These are phyloP conservation scores for Fusarium sp. DNA, from an alignment of 2,329 filamentous ascomycete genomes.

Conservation along the genomic window DNA sequence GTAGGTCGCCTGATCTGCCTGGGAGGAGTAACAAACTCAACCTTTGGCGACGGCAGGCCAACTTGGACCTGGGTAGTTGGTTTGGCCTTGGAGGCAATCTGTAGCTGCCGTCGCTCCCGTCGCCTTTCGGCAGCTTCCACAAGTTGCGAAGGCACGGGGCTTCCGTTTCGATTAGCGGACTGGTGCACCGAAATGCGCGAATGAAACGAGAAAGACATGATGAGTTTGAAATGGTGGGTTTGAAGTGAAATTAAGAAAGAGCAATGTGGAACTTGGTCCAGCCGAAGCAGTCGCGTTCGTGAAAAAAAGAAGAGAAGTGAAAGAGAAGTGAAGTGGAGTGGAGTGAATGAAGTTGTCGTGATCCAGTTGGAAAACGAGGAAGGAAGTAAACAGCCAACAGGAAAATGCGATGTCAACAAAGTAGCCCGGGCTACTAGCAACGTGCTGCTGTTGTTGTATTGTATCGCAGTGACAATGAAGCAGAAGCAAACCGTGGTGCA, in stretches of 20 bases:
- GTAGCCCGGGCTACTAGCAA: not conserved
- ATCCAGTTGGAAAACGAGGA: not conserved
- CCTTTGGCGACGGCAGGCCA: not conserved
- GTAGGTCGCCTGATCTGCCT: conserved; percentile 23
- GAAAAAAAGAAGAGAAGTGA: not conserved
- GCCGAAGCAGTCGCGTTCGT: conserved; percentile 6
- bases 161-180: conserved; percentile 22
- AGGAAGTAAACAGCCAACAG: not conserved
- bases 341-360: not conserved
- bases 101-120: conserved; percentile 22
- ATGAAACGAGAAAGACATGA: conserved; percentile 22
- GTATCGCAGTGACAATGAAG: conserved; percentile 8
- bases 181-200: conserved; percentile 16
- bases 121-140: conserved; percentile 12
- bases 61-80: not conserved
- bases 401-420: conserved; percentile 18
- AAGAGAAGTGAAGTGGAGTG: not conserved
- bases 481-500: conserved; percentile 10
- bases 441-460: not conserved
- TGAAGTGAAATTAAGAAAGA: conserved; percentile 10
- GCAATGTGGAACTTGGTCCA: not conserved
- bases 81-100: conserved; percentile 2
- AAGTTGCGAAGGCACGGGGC: conserved; percentile 16
- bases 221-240: not conserved
- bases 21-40: conserved; percentile 21